phyloP scores from a whole-genome alignment of 73 alveolate species.

The Urostyla sp. region DNA sequence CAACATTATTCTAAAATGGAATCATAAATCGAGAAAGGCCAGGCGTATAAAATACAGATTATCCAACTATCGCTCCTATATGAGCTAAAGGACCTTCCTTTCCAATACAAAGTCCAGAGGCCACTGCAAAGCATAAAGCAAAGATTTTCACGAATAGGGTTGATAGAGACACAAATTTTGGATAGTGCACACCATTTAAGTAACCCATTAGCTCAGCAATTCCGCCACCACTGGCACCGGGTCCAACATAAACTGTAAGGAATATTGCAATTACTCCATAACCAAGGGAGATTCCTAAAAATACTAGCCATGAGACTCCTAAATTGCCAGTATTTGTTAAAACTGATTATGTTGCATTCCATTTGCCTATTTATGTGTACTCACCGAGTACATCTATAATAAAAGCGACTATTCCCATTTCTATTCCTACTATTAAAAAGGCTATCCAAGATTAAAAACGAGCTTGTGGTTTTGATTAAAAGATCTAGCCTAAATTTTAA shows the following conservation, averaged over 20 bases:
- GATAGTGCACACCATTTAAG: conserved; percentile 63
- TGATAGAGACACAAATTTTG: conserved; percentile 7
- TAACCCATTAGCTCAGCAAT: conserved; percentile 67
- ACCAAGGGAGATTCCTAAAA: neutral
- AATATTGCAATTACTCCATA: conserved; percentile 54
- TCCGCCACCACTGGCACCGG: conserved; percentile 71
- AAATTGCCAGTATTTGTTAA: conserved; percentile 2
- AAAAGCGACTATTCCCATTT: conserved; percentile 58
- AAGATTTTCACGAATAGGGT: conserved; percentile 57
- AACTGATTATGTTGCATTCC: conserved; percentile 43
- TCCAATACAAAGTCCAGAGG: conserved; percentile 59
- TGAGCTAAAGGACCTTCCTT: conserved; percentile 76
- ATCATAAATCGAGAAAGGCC: neutral
- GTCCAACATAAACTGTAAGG: conserved; percentile 56
- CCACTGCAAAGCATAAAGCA: conserved; percentile 62
- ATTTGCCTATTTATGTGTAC: conserved; percentile 2
- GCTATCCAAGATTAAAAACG: conserved; percentile 45
- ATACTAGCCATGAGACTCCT: conserved; percentile 39
- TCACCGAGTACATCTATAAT: conserved; percentile 54
- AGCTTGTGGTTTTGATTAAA: neutral
- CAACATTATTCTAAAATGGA: conserved; percentile 54
- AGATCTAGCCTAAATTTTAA: neutral
- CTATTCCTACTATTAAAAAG: conserved; percentile 30
- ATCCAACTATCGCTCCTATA: conserved; percentile 71
- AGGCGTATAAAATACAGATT: conserved; percentile 44